Conservation (phyloP, 2,329 filamentous ascomycete species). For the Pseudogymnoascus sp. region DNA sequence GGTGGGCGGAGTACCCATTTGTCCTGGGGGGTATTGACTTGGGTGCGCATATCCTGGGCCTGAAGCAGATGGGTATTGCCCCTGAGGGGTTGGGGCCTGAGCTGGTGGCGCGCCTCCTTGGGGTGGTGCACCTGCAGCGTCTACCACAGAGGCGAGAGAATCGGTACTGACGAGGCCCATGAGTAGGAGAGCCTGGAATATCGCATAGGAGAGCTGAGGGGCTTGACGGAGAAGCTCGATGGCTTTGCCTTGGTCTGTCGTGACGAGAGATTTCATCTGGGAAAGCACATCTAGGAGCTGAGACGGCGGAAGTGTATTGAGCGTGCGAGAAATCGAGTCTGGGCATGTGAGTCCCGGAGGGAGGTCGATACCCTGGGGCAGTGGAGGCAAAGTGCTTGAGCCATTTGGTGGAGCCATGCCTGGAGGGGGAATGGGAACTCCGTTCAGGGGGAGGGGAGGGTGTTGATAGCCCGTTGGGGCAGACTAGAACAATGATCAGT, state of each 20-base stretch:
- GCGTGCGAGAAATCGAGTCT: conserved; percentile 86
- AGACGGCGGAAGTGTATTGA: conserved; percentile 75
- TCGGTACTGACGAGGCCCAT: conserved; percentile 87
- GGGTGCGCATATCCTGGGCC: conserved; percentile 32
- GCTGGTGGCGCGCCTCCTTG: not conserved
- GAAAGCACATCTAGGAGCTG: conserved; percentile 89
- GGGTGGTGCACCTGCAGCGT: conserved; percentile 36
- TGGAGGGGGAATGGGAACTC: conserved; percentile 28
- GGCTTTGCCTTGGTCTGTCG: conserved; percentile 71
- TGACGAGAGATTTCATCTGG: conserved; percentile 89
- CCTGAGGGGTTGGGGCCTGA: conserved; percentile 7
- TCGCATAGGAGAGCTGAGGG: conserved; percentile 86
- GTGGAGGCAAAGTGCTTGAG: conserved; percentile 55
- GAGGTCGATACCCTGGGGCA: conserved; percentile 74
- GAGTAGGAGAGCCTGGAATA: conserved; percentile 87
- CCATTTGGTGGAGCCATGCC: conserved; percentile 33
- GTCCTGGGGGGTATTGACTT: conserved; percentile 33
- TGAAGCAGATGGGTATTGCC: conserved; percentile 29
- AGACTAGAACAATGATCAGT: conserved; percentile 16
- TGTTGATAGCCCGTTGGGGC: conserved; percentile 31
- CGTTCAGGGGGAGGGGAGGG: conserved; percentile 26
- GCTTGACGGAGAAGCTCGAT: conserved; percentile 81
- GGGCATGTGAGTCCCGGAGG: conserved; percentile 75
- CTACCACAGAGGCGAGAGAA: conserved; percentile 73
- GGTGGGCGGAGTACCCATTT: conserved; percentile 38